Conservation (phyloP, 331 rosid genomes). For the Telfairia occidentalis region DNA sequence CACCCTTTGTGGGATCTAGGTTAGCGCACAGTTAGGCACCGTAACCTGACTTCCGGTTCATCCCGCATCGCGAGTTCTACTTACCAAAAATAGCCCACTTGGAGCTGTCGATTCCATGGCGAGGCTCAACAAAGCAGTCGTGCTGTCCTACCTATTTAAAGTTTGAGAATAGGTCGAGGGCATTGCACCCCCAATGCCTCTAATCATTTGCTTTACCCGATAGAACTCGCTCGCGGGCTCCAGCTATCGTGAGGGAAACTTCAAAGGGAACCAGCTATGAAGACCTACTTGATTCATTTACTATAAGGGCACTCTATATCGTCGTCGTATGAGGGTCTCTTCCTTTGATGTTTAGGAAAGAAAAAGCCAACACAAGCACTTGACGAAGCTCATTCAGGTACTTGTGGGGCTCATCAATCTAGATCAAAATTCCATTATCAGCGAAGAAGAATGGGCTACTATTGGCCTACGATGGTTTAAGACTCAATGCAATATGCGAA, state of each 20-base stretch:
- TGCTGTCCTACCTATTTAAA: conserved; percentile 39
- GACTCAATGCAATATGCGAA: no score
- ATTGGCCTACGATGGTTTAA: no score
- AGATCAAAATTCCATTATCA: no score
- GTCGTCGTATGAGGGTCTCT: no score
- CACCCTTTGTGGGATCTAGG: conserved; percentile 25
- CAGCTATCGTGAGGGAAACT: conserved; percentile 32
- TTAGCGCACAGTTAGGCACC: conserved; percentile 39
- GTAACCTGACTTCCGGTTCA: conserved; percentile 37
- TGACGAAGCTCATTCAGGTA: no score
- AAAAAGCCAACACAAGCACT: no score
- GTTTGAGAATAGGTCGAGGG: conserved; percentile 55
- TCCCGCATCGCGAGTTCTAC: conserved; percentile 38
- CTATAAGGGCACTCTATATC: no score
- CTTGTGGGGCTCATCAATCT: no score
- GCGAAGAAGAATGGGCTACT: no score
- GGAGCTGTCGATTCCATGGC: conserved; percentile 25
- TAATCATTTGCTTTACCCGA: conserved; percentile 56
- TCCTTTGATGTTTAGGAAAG: no score
- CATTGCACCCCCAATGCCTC: conserved; percentile 55
- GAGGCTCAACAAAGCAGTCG: conserved; percentile 8
- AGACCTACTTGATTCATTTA: no score
- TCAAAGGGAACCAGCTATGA: conserved; percentile 5
- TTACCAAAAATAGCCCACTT: conserved; percentile 40
- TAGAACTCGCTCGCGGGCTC: conserved; percentile 50